Evolutionary conservation across 306 rosid genomes (phyloP), one percentile per base, ranked within the genome.

Genomic region (Acacia melanoxylon): DNA sequence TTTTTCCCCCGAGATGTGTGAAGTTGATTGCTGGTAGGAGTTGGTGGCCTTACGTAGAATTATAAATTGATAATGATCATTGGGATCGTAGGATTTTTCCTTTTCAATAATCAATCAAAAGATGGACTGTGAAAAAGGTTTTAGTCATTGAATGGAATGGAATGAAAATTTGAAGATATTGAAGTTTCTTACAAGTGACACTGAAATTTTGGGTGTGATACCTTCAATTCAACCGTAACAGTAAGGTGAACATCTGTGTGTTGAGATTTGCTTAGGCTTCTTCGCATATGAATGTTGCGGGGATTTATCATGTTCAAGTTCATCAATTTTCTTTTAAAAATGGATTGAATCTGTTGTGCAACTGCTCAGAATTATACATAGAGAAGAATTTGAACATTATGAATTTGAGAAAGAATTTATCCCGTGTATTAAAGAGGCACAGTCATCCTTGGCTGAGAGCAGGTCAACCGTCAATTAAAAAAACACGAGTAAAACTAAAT

Each of bases 21-120:
- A 83, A 78, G 78, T 83, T 80, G 81, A 20, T 45, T 72, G 41
- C 40, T 70, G 63, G 79, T 48, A 37, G 76, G 72, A 72, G 25
- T 58, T 2, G 63, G 12, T 58, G 49, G 9, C 67, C 58, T 54
- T 77, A 65, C 58, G 77, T 77, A 68, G 45, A 49, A 22, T 22
- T 58, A 72, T 80, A 48, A 80, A 49, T 14, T 14, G 40, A 72
- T 77, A 48, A 80, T 48, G 52, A 54, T 44, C 12, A 74, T 76
- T 70, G 65, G 48, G 49, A 71, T 24, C 13, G 31, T 22, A 63
- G 16, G 54, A 29, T 42, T 70, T 29, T 71, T 45, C 8, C 40
- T 37, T 75, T n/a, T 3, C 54, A n/a, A 9, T 37, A 25, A 19
- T 29, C 54, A 65, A 44, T 65, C 16, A 27, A 70, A 40, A 78